Percentiles rank a stretch among this genome's conserved stretches.
Conservation (phyloP, 208 protist species). For the Acanthamoeba lenticulata region DNA sequence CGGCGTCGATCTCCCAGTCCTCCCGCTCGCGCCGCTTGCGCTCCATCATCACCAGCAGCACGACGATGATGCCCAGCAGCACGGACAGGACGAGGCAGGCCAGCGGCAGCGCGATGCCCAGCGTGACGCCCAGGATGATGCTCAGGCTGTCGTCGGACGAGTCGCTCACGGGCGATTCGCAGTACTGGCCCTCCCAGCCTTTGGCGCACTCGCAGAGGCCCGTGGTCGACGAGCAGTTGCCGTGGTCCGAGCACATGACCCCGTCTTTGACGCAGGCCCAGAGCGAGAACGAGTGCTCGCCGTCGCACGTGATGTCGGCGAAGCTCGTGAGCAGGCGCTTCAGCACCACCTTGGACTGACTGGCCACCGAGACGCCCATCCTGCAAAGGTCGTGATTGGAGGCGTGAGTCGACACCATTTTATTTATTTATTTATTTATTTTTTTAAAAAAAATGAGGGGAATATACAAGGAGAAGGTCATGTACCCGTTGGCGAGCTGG, state of each 20-base stretch:
- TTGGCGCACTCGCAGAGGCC: background rate
- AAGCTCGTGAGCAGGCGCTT: background rate
- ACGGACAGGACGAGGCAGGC: background rate
- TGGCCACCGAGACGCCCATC: background rate
- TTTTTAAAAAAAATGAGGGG: too few relatives aligned
- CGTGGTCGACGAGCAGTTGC: background rate
- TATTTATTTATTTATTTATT: too few relatives aligned
- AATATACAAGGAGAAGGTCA: background rate
- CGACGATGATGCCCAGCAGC: background rate
- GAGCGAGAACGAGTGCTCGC: background rate
- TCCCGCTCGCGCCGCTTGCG: conserved; percentile 6
- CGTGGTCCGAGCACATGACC: background rate
- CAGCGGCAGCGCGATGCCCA: background rate
- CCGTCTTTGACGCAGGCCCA: background rate
- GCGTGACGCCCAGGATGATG: background rate
- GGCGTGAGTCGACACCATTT: too few relatives aligned
- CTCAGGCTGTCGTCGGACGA: background rate
- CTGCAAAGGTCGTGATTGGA: background rate
- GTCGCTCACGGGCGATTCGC: background rate
- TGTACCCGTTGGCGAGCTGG: background rate
- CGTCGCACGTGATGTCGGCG: background rate
- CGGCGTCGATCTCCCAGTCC: conserved; percentile 73
- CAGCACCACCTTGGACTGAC: background rate
- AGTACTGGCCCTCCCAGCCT: background rate
- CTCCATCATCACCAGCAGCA: background rate